Evolutionary conservation across 495 filamentous ascomycete species (phyloP), one percentile per base, ranked within the genome.

Genomic region (Annulohypoxylon maeteangense): DNA sequence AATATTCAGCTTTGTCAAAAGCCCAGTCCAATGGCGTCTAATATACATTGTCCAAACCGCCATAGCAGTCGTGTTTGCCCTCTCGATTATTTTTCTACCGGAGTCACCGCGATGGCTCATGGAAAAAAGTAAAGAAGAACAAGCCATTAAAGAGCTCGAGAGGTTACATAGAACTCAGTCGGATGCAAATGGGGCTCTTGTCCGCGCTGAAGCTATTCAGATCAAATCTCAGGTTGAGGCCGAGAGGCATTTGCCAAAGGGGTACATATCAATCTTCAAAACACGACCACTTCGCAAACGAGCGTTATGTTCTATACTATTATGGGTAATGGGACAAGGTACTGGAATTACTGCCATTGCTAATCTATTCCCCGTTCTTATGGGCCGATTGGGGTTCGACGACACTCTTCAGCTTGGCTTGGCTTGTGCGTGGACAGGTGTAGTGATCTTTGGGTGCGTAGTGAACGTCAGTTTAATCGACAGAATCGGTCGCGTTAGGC

Each of bases 171-270:
- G 18, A 16, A 69, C 59, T 4, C 64, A 59, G 27, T 69, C 60
- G 29, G 53, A 69, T 23, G 53, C 60, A 16, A 31, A 59, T 10
- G 53, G 67, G 31, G 44, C 67, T 16, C 60, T 69, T 27, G 60
- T 60, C 20, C 54, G 60, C 18, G 67, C 67, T 3, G 60, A 58
- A 40, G 66, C 51, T 1, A 58, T 44, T n/a, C 58, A 62, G 23
- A 63, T 63, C 31, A 68, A 68, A 25, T 48, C 65, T 12, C 65
- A 62, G 48, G 50, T 68, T 6, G 65, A 68, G 7, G 50, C 57
- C 10, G 65, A 56, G 31, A 62, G 57, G 14, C 20, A 56, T 14
- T 11, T 68, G 11, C 57, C 50, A 1, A 68, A 62, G 50, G 58
- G 66, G 4, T 68, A 32, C 29, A 16, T 54, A 14, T 32, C 31